phyloP scores from a whole-genome alignment of 2,329 filamentous ascomycete genomes.

The Ceratocystis cacaofunesta region DNA sequence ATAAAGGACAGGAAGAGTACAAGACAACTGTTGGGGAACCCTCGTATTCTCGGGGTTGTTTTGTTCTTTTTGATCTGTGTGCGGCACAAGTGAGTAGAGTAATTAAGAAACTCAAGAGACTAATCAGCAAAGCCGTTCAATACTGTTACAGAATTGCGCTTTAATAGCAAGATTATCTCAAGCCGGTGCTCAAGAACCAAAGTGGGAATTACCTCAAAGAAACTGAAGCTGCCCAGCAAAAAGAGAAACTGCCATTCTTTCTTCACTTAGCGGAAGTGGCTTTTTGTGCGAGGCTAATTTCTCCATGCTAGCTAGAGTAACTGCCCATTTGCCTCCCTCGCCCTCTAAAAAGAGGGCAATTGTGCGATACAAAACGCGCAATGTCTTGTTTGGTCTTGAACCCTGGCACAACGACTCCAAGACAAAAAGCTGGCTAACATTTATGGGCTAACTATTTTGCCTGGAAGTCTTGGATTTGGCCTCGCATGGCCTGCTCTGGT shows the following conservation, averaged over 20 bases:
- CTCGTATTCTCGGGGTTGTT: neutral
- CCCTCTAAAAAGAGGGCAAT: neutral
- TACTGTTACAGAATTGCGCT: too few species aligned
- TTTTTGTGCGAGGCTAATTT: too few species aligned
- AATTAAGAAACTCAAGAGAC: neutral
- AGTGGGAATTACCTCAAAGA: neutral
- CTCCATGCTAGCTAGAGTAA: neutral
- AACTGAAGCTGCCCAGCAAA: neutral
- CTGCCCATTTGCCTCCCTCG: neutral
- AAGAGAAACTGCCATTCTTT: neutral
- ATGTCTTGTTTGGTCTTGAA: constrained; percentile 4
- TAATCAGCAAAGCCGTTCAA: neutral
- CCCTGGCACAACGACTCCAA: neutral
- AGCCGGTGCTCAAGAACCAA: neutral
- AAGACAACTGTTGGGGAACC: constrained; percentile 4
- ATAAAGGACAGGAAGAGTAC: neutral
- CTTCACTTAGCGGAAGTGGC: too few species aligned
- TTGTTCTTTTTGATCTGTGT: neutral
- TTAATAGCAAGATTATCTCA: neutral
- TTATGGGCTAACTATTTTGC: neutral
- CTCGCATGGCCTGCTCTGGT: neutral
- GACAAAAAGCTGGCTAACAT: neutral
- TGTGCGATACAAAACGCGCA: neutral
- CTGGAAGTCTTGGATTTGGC: neutral
- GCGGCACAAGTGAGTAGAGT: neutral